Percentiles rank a stretch among this genome's conserved stretches.
Evolutionary conservation across 73 alveolate genomes (phyloP).

Genomic region (Paramecium tetraurelia): DNA sequence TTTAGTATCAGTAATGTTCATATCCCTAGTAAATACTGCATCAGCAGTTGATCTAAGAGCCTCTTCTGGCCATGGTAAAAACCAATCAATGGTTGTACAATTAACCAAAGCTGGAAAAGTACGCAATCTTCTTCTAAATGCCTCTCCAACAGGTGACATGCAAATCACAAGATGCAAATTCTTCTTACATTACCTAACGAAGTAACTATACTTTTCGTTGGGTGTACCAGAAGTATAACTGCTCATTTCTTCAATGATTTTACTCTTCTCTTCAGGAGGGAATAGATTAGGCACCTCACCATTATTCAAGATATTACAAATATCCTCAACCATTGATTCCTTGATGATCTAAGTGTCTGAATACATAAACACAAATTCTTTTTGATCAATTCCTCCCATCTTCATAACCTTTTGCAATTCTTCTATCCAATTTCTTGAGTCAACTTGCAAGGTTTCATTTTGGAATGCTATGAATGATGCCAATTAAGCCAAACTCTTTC

Average conservation of each 20-base stretch:
- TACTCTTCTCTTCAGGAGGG: conserved; percentile 82
- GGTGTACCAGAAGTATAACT: conserved; percentile 41
- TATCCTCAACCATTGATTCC: conserved; percentile 98
- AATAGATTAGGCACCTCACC: conserved; percentile 99
- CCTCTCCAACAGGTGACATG: conserved; percentile 74
- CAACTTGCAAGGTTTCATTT: conserved; percentile 71
- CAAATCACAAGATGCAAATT: conserved; percentile 63
- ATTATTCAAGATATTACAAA: conserved; percentile 94
- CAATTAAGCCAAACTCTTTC: conserved; percentile 95
- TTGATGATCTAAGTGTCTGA: conserved; percentile 92
- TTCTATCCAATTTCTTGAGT: conserved; percentile 89
- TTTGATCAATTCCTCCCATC: conserved; percentile 85
- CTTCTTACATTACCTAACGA: conserved; percentile 59
- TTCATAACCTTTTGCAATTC: conserved; percentile 85
- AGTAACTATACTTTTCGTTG: conserved; percentile 61
- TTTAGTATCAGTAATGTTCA: conserved; percentile 32
- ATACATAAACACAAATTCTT: conserved; percentile 84
- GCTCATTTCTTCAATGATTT: conserved; percentile 76
- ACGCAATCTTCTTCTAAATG: conserved; percentile 70
- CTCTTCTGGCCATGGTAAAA: conserved; percentile 76
- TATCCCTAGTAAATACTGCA: conserved; percentile 11
- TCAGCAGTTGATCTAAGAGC: conserved; percentile 69
- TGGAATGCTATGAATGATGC: conserved; percentile 95
- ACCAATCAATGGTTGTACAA: conserved; percentile 81
- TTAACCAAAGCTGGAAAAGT: conserved; percentile 74